Base-by-base conservation (phyloP, 2,329 filamentous ascomycete genomes). In the Zarea fungicola region DNA sequence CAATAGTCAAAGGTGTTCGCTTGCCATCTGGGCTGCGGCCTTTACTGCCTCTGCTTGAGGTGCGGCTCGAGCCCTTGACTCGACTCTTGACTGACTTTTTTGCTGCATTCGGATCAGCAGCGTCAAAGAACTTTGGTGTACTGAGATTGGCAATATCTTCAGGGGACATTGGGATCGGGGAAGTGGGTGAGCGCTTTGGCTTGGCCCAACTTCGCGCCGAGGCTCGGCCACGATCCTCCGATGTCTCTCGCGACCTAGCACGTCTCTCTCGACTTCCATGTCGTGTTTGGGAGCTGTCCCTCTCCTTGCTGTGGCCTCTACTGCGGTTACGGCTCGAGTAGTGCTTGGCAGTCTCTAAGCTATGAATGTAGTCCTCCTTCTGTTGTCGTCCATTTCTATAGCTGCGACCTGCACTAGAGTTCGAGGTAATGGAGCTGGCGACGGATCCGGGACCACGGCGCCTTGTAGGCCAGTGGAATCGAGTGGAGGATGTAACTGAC, bases 111-210 rank as follows among this genome's bases (percentile, higher is more conserved):
- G 75, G 72, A 18, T 77, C 75, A 16, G 57, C 62, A 2, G 56
- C 54, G 2, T 63, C 60, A 6, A 44, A 61, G 54, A 60, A 58
- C 23, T 60, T 68, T 1, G 74, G 71, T 1, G 72, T 78, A 54
- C 76, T 78, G 42, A 85, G 66, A 56, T 79, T 84, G 60, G 82
- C 80, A 52, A 88, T 64, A 59, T 96, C 90, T 58, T 96, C 89
- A 0, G 90, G 90, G 3, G 91, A 95, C 91, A 96, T 96, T 3
- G 91, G 89, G 2, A 96, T 78, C 0, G 92, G 92, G 0, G 92
- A 96, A 2, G 89, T 95, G 1, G 92, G 92, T 1, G 92, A 96
- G 19, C 87, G 78, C 67, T 96, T 95, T 16, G 86, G 81, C 60
- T 83, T 85, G 54, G 85, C 69, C 50, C 75, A 89, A 55, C 83